A percentile compares a stretch with the other conserved stretches of the same genome.
These are phyloP conservation scores for Phaeodactylum tricornutum DNA, from an alignment of 108 stramenopile genomes.

Conservation along the genomic window DNA sequence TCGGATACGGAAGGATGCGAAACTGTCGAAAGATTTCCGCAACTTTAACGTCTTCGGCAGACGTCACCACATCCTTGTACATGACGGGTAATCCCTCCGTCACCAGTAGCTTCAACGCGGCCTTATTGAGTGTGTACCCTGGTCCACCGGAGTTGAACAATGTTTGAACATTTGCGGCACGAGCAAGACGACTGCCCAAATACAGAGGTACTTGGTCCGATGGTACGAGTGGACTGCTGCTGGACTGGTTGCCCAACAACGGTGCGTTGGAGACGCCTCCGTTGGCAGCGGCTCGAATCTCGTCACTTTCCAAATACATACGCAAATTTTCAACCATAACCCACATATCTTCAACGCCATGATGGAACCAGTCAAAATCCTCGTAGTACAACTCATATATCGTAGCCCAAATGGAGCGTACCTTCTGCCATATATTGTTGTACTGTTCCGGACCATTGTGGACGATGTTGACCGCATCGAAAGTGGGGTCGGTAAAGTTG, in stretches of 20 bases:
- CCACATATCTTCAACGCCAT: slow-evolving; percentile 87
- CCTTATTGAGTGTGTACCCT: slow-evolving; percentile 53
- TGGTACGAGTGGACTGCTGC: no score
- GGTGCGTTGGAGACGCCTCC: no score
- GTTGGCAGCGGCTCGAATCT: slow-evolving; percentile 71
- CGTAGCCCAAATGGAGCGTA: slow-evolving; percentile 90
- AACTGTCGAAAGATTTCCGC: slow-evolving; percentile 9
- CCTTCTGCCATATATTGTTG: slow-evolving; percentile 98
- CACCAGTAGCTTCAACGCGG: slow-evolving; percentile 45
- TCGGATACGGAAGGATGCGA: slow-evolving; percentile 18
- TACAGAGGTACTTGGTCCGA: no score
- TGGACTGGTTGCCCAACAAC: not conserved
- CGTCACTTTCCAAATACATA: slow-evolving; percentile 75
- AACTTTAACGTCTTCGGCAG: slow-evolving; percentile 20
- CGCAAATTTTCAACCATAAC: slow-evolving; percentile 88
- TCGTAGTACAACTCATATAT: slow-evolving; percentile 86
- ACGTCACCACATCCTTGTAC: not conserved
- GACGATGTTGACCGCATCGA: slow-evolving; percentile 79
- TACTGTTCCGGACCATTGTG: slow-evolving; percentile 94
- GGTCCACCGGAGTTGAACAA: slow-evolving; percentile 47
- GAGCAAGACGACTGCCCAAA: slow-evolving; percentile 26
- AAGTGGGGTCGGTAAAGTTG: slow-evolving; percentile 57
- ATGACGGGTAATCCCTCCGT: slow-evolving; percentile 19
- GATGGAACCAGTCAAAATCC: slow-evolving; percentile 57
- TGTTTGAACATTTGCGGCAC: not conserved